Evolutionary conservation across 148 eudicot genomes (phyloP).

Genomic region (Polygonum aviculare): DNA sequence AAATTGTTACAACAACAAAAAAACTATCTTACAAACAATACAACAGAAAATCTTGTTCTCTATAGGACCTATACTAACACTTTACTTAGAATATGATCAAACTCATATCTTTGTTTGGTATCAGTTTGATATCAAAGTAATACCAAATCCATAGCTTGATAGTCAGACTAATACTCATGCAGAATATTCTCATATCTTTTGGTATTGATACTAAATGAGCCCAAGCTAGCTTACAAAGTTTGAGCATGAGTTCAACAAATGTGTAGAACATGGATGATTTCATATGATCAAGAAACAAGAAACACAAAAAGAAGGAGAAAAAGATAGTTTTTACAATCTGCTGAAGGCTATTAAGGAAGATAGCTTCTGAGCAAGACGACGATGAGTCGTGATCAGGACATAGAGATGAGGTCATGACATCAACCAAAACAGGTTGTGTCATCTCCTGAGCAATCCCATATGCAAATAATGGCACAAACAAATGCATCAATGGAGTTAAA

Average conservation of each 20-base stretch:
- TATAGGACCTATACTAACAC: no score
- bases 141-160: no score
- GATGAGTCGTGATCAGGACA: slow-evolving; percentile 30
- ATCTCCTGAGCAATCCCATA: slow-evolving; percentile 82
- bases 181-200: no score
- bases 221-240: no score
- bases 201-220: no score
- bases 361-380: slow-evolving; percentile 48
- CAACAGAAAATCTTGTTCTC: no score
- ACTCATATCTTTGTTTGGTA: no score
- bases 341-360: slow-evolving; percentile 72
- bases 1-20: no score
- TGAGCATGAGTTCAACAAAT: background rate
- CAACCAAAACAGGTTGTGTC: slow-evolving; percentile 70
- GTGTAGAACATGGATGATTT: background rate
- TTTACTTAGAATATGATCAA: no score
- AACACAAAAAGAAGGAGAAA: background rate
- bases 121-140: no score
- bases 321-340: slow-evolving; percentile 38
- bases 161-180: no score
- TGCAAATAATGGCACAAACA: slow-evolving; percentile 46
- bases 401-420: slow-evolving; percentile 64
- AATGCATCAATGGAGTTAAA: slow-evolving; percentile 38
- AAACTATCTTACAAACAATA: no score
- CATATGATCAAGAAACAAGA: background rate